Base-by-base conservation (phyloP, 2,329 filamentous ascomycete genomes). In the Diaporthe vexans region DNA sequence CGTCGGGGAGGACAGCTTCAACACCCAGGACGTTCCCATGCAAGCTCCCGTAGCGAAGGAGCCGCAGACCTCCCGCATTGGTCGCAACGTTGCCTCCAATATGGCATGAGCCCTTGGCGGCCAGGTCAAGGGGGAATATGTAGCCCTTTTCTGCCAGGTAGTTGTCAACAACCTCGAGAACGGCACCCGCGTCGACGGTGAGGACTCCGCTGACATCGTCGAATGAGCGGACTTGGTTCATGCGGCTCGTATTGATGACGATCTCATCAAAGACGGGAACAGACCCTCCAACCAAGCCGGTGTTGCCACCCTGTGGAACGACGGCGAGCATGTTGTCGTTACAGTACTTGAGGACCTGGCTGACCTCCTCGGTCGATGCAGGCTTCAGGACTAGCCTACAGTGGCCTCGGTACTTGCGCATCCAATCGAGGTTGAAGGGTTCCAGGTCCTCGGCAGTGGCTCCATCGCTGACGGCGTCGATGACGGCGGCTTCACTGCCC, bases 231-330 rank as follows among this genome's bases (percentile, higher is more conserved):
- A 99, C 95, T 80, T 91, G 86, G 87, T 97, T 97, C 95, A 99
- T 97, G 77, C 95, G 93, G 78, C 91, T 90, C 82, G 97, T 92
- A 84, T 93, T 98, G 86, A 99, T 90, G 79, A 99, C 94, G 78
- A 99, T 98, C 88, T 99, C 97, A 82, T 99, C 97, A 81, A 98
- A 99, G 26, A 99, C 95, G 0, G 97, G 97, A 37, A 99, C 94
- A 0, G 95, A 97, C 65, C 97, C 97, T 74, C 97, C 97, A 2
- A 99, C 97, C 46, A 99, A 89, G 9, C 97, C 97, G 3, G 97
- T 98, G 84, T 99, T 99, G 73, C 97, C 97, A 77, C 97, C 97
- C 85, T 99, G 97, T 0, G 97, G 97, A 57, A 98, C 97, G 4
- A 99, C 95, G 29, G 97, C 97, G 76, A 99, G 89, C 85, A 92